Conservation (phyloP, 345 rosid species). For the Eucalyptus rudis region DNA sequence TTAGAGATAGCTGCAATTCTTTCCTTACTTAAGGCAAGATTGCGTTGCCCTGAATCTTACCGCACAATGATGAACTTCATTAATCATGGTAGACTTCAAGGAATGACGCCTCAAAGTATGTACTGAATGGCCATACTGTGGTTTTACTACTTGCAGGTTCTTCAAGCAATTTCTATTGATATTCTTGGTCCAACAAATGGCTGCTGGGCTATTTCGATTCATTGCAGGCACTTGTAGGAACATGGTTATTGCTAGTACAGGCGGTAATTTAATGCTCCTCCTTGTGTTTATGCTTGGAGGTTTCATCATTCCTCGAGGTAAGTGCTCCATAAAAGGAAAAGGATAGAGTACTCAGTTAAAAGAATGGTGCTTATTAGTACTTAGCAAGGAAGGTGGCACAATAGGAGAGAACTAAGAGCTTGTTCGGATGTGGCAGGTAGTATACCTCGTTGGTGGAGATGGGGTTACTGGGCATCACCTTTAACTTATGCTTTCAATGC, state of each 20-base stretch:
- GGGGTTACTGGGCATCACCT: conserved; percentile 94
- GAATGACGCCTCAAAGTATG: neutral
- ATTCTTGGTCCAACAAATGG: conserved; percentile 74
- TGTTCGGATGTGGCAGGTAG: conserved; percentile 65
- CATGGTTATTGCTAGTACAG: conserved; percentile 61
- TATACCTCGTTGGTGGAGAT: conserved; percentile 71
- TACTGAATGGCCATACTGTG: neutral
- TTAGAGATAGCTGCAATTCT: neutral
- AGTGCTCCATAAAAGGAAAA: neutral
- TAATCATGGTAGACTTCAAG: neutral
- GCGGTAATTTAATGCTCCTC: conserved; percentile 53
- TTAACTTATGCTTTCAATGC: conserved; percentile 60
- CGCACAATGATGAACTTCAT: neutral
- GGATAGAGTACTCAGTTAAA: neutral
- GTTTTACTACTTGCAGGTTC: conserved; percentile 34
- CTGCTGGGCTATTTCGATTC: conserved; percentile 50
- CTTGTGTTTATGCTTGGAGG: conserved; percentile 76
- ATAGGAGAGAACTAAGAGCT: neutral
- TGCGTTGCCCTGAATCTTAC: neutral
- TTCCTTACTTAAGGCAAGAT: neutral
- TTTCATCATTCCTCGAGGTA: conserved; percentile 61
- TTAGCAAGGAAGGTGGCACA: neutral
- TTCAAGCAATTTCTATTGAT: conserved; percentile 60
- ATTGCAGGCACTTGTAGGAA: conserved; percentile 60
- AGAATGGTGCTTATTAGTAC: neutral